phyloP scores from a whole-genome alignment of 768 basidiomycete species.

The Solioccasus polychromus region DNA sequence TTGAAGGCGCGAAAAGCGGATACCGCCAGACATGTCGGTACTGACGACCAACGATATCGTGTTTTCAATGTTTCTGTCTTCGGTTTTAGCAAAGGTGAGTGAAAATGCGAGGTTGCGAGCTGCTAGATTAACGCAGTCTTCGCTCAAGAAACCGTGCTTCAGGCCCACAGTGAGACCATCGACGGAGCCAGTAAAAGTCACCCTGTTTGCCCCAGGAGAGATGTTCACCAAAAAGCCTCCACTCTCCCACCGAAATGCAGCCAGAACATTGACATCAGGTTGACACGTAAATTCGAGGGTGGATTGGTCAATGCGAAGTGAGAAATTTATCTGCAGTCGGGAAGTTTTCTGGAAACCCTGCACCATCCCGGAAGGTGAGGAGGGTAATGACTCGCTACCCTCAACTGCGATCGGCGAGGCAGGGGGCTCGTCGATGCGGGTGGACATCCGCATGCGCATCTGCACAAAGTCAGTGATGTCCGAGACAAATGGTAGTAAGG shows the following conservation, averaged over 20 bases:
- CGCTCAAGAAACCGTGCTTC: conserved; percentile 81
- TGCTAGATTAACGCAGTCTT: conserved; percentile 76
- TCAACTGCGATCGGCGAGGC: conserved; percentile 12
- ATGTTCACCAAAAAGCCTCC: conserved; percentile 86
- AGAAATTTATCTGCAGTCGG: conserved; percentile 75
- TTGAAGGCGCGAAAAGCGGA: conserved; percentile 83
- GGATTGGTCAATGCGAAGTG: conserved; percentile 89
- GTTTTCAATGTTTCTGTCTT: conserved; percentile 40
- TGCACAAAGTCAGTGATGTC: conserved; percentile 73
- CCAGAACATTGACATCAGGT: conserved; percentile 90
- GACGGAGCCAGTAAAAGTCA: conserved; percentile 75
- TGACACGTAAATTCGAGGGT: conserved; percentile 82
- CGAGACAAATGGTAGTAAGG: conserved; percentile 80
- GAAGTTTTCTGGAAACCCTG: conserved; percentile 29
- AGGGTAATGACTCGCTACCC: conserved; percentile 1
- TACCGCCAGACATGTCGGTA: conserved; percentile 76
- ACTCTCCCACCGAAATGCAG: conserved; percentile 88
- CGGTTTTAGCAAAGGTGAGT: conserved; percentile 59
- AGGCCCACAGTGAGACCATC: conserved; percentile 79
- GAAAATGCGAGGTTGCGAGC: conserved; percentile 83
- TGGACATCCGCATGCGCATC: conserved; percentile 57
- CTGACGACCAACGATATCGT: conserved; percentile 77
- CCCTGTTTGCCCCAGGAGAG: conserved; percentile 66
- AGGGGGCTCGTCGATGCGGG: conserved; percentile 21
- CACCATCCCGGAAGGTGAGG: conserved; percentile 18